Base-by-base conservation (phyloP, 2,329 filamentous ascomycete species). In the Pseudonectria buxi region DNA sequence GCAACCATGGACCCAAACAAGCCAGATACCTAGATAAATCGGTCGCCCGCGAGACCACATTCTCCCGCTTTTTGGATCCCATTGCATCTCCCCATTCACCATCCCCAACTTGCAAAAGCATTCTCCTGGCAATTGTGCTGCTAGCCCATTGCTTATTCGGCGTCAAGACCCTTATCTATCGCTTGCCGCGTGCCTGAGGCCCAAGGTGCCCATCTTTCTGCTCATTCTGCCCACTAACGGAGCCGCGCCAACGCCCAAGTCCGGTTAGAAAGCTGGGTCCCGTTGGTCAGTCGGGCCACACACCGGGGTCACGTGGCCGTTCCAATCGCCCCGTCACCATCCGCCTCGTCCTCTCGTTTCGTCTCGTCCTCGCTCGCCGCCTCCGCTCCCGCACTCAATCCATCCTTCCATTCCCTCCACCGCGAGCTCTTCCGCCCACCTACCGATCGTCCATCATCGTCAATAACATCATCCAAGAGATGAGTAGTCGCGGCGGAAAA, bases 401-500 rank as follows among this genome's bases (percentile, higher is more conserved):
- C 51, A 45, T 51, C 48, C 50, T 44, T 45, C 45, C 44, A 50
- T 46, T 50, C 43, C 48, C 41, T 41, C 44, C 29, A 44, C 41
- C 37, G 45, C 53, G 49, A 30, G 46, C 43, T 50, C 39, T 25
- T 42, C 46, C 37, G 41, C 44, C 53, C 44, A 22, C 44, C 47
- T 49, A 48, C 45, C 53, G 50, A 57, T 49, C 54, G 50, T 48
- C 45, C 46, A 52, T 50, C 50, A 55, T 51, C 45, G 45, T 43
- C 46, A 54, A 41, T 45, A 50, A 41, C 53, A 59, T 55, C 57
- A 62, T 57, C 59, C 74, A 79, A 88, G 83, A 80, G 81, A 94
- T 94, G 87, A 94, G 83, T 87, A 94, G 82, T 87, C 84, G 86
- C 72, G 81, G 80, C 73, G 83, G 82, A 71, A 96, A 95, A 80